These are phyloP conservation scores for Schizosaccharomyces versatilis DNA, from an alignment of 1,139 yeast genomes.

Conservation along the genomic window DNA sequence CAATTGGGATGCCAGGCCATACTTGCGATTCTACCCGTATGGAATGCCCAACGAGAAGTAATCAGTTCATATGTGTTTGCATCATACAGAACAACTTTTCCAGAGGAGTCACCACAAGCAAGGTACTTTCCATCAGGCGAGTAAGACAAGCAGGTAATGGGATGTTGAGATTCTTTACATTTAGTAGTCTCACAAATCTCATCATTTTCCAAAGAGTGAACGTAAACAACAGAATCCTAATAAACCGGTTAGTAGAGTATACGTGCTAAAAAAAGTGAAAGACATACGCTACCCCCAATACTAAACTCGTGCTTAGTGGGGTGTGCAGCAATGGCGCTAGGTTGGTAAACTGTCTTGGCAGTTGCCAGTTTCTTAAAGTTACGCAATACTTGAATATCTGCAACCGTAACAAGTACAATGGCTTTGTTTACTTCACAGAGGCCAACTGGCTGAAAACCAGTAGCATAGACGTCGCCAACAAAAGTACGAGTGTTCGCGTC, in stretches of 20 bases:
- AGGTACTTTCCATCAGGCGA: conserved; percentile 48
- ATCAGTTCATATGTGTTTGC: conserved; percentile 33
- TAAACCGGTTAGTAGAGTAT: background rate
- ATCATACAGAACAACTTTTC: conserved; percentile 51
- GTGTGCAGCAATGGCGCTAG: conserved; percentile 22
- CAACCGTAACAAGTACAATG: conserved; percentile 26
- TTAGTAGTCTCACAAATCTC: conserved; percentile 3
- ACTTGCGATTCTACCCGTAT: conserved; percentile 55
- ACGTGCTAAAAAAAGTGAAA: background rate
- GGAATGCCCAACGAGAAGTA: conserved; percentile 91
- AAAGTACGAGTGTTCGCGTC: conserved; percentile 16
- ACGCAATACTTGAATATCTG: conserved; percentile 23
- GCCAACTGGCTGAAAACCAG: conserved; percentile 41
- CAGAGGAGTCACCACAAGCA: conserved; percentile 74
- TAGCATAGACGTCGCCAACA: background rate
- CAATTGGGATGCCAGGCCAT: conserved; percentile 64
- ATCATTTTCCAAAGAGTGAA: conserved; percentile 3
- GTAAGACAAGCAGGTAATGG: conserved; percentile 39
- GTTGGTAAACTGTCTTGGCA: conserved; percentile 10
- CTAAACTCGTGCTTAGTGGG: conserved; percentile 6
- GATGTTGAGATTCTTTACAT: conserved; percentile 19
- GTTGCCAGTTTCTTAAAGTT: conserved; percentile 13
- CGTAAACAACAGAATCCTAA: conserved; percentile 6
- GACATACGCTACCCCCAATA: conserved; percentile 8
- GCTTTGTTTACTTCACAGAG: conserved; percentile 15